Percentiles rank a stretch among this genome's conserved stretches.
Evolutionary conservation across 495 filamentous ascomycete species (phyloP).

Genomic region (Aspergillus biplanus): DNA sequence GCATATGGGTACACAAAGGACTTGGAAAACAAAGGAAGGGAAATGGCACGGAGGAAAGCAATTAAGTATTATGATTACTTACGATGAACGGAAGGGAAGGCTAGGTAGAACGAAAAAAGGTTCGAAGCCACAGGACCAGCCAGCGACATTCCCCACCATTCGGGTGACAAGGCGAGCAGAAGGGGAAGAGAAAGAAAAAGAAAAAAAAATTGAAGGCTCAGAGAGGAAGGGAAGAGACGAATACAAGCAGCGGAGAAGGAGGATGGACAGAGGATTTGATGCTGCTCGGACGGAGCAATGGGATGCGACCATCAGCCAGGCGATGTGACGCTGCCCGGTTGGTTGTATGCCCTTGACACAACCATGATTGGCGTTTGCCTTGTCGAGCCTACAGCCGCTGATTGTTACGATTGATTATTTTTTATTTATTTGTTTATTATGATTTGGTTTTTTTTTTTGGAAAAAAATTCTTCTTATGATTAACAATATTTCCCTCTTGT

Average conservation of each 20-base stretch:
- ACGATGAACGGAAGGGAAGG: constrained; percentile 5
- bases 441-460: too few species aligned
- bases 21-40: constrained; percentile 4
- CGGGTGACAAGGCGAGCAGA: constrained; percentile 9
- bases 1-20: constrained; percentile 17
- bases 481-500: neutral
- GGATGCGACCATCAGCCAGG: constrained; percentile 33
- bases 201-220: constrained; percentile 22
- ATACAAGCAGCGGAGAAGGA: constrained; percentile 11
- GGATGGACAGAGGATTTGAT: constrained; percentile 14
- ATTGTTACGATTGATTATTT: constrained; percentile 11
- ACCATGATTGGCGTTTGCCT: constrained; percentile 18
- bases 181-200: constrained; percentile 14
- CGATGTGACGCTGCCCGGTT: constrained; percentile 35
- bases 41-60: constrained; percentile 14
- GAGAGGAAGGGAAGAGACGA: constrained; percentile 9
- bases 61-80: constrained; percentile 26
- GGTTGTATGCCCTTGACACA: constrained; percentile 17
- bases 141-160: constrained; percentile 26
- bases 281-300: constrained; percentile 19
- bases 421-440: neutral
- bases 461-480: too few species aligned
- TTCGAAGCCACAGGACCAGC: constrained; percentile 27
- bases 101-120: constrained; percentile 18
- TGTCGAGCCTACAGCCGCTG: constrained; percentile 1